Conservation (phyloP, 176 grass and related monocot species). For the Canna indica region DNA sequence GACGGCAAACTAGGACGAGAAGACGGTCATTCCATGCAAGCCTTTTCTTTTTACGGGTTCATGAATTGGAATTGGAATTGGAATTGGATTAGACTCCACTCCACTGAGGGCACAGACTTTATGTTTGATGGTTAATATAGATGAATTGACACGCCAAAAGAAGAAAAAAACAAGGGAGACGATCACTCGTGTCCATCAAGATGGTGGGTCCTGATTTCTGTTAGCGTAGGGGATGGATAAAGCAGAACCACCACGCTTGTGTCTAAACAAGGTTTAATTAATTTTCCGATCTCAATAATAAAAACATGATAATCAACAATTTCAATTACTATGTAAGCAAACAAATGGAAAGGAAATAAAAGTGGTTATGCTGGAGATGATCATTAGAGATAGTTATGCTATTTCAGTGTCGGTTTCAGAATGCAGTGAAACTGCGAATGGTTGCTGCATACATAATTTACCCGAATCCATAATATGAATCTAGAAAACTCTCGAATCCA, state of each 20-base stretch:
- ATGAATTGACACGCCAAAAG: background rate
- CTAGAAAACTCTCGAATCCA: too few species aligned
- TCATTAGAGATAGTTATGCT: too few species aligned
- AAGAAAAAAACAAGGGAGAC: background rate
- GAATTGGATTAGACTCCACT: constrained; percentile 1
- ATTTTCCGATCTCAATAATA: background rate
- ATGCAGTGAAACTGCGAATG: too few species aligned
- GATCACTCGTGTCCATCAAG: background rate
- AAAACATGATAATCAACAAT: too few species aligned
- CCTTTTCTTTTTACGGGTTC: background rate
- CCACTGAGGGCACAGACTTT: constrained; percentile 3
- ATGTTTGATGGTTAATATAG: constrained; percentile 6
- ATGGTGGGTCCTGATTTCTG: background rate
- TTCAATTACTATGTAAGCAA: too few species aligned
- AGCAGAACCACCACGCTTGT: background rate
- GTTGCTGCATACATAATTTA: too few species aligned
- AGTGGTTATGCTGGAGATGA: too few species aligned
- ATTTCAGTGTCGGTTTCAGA: too few species aligned
- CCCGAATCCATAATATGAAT: too few species aligned
- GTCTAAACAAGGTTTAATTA: background rate
- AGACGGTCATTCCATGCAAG: background rate
- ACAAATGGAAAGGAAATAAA: too few species aligned
- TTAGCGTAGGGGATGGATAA: background rate
- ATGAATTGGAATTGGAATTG: background rate
- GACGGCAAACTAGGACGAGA: background rate